These are phyloP conservation scores for Penicillium pulvis DNA, from an alignment of 495 filamentous ascomycete species.

Conservation along the genomic window DNA sequence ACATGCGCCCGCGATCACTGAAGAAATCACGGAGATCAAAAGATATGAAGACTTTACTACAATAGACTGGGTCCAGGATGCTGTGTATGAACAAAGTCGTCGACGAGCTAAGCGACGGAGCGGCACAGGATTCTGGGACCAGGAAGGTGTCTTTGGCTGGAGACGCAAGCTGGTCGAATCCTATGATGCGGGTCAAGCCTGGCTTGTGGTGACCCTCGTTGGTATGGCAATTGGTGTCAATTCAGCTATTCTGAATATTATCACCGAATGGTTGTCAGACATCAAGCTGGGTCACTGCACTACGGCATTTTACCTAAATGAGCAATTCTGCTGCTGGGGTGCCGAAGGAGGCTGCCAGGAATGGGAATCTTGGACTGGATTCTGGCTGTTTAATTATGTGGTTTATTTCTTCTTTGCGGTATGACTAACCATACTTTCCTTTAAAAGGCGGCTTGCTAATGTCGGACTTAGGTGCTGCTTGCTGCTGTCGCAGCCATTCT, in stretches of 20 bases:
- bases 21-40: constrained; percentile 97
- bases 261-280: constrained; percentile 96
- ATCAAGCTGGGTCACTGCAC: constrained; percentile 93
- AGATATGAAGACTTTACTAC: constrained; percentile 98
- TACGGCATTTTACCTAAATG: constrained; percentile 95
- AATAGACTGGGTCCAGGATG: constrained; percentile 99
- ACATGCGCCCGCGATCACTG: constrained; percentile 68
- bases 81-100: constrained; percentile 82
- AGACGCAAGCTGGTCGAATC: constrained; percentile 78
- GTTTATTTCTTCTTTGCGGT: constrained; percentile 90
- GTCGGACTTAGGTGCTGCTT: constrained; percentile 66
- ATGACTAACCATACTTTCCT: constrained; percentile 25
- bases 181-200: constrained; percentile 95
- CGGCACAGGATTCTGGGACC: constrained; percentile 73
- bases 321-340: constrained; percentile 98
- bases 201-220: constrained; percentile 96
- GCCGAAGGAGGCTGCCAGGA: constrained; percentile 86
- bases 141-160: constrained; percentile 75
- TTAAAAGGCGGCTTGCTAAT: neutral
- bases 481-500: constrained; percentile 79
- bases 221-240: constrained; percentile 91
- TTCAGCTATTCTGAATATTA: constrained; percentile 90
- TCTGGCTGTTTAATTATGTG: constrained; percentile 79
- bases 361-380: constrained; percentile 86
- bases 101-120: constrained; percentile 74